phyloP scores from a whole-genome alignment of 306 rosid species.

The Prunus padus region DNA sequence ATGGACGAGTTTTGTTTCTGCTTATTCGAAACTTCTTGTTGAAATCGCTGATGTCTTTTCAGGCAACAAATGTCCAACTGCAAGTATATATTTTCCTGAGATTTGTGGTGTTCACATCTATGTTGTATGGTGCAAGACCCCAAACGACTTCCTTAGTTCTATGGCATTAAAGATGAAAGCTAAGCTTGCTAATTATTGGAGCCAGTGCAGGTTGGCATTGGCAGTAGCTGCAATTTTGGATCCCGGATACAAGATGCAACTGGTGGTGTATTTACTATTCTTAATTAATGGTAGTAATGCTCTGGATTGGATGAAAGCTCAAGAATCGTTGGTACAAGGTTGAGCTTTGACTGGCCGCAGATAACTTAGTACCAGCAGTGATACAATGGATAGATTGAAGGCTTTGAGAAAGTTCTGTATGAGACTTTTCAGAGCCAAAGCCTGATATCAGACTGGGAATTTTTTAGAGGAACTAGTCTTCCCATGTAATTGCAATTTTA shows the following conservation, averaged over 20 bases:
- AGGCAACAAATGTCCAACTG: conserved; percentile 62
- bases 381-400: conserved; percentile 54
- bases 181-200: conserved; percentile 83
- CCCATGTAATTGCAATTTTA: conserved; percentile 80
- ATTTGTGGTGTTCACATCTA: conserved; percentile 82
- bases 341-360: conserved; percentile 78
- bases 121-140: conserved; percentile 82
- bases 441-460: conserved; percentile 71
- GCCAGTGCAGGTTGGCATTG: conserved; percentile 78
- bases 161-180: conserved; percentile 72
- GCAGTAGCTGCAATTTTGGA: conserved; percentile 90
- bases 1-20: conserved; percentile 50
- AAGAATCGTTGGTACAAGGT: conserved; percentile 76
- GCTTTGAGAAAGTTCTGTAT: conserved; percentile 88
- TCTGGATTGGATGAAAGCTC: conserved; percentile 64
- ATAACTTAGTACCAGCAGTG: conserved; percentile 63
- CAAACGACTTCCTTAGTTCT: conserved; percentile 65
- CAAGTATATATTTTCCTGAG: conserved; percentile 84
- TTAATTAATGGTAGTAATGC: conserved; percentile 82
- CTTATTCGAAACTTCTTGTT: conserved; percentile 70
- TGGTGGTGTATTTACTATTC: conserved; percentile 93
- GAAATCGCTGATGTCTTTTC: conserved; percentile 68
- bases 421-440: conserved; percentile 74
- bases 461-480: conserved; percentile 87
- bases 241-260: conserved; percentile 85